These are phyloP conservation scores for Ilyonectria robusta DNA, from an alignment of 2,329 filamentous ascomycete genomes.

Conservation along the genomic window DNA sequence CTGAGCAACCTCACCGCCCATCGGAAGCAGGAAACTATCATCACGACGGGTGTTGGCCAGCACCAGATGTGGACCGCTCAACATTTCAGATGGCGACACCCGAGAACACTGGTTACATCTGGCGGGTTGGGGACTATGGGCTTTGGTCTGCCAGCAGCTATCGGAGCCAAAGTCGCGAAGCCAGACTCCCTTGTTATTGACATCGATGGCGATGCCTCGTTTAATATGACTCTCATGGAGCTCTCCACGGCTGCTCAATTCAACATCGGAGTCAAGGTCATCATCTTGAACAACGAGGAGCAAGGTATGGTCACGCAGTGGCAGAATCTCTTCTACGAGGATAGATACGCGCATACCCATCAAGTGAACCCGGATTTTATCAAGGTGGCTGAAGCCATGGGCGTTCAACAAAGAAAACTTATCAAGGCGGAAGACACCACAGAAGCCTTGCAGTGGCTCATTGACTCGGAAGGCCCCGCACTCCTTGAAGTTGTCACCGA, in stretches of 20 bases:
- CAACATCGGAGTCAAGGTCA: slow-evolving; percentile 95
- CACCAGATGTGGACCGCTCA: slow-evolving; percentile 99
- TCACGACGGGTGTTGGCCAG: slow-evolving; percentile 94
- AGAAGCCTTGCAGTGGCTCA: slow-evolving; percentile 87
- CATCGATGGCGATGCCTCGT: slow-evolving; percentile 98
- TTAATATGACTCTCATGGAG: slow-evolving; percentile 98
- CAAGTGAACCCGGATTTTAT: slow-evolving; percentile 97
- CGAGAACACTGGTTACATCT: slow-evolving; percentile 94
- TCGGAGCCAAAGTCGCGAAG: slow-evolving; percentile 88
- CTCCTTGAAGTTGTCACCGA: slow-evolving; percentile 94
- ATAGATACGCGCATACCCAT: slow-evolving; percentile 92
- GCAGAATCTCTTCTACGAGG: slow-evolving; percentile 98
- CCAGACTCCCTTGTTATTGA: slow-evolving; percentile 90
- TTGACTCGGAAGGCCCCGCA: slow-evolving; percentile 89
- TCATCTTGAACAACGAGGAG: slow-evolving; percentile 96
- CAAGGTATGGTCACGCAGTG: slow-evolving; percentile 99
- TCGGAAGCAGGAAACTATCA: slow-evolving; percentile 87
- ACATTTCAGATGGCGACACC: slow-evolving; percentile 94
- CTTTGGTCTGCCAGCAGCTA: slow-evolving; percentile 92
- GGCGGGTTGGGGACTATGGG: slow-evolving; percentile 93
- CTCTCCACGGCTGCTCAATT: slow-evolving; percentile 94
- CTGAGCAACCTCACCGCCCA: slow-evolving; percentile 86
- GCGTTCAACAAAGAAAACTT: slow-evolving; percentile 80
- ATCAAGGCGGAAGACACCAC: slow-evolving; percentile 83
- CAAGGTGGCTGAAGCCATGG: slow-evolving; percentile 93